Conservation (phyloP, 768 basidiomycete species). For the Guyanaporus albipodus region DNA sequence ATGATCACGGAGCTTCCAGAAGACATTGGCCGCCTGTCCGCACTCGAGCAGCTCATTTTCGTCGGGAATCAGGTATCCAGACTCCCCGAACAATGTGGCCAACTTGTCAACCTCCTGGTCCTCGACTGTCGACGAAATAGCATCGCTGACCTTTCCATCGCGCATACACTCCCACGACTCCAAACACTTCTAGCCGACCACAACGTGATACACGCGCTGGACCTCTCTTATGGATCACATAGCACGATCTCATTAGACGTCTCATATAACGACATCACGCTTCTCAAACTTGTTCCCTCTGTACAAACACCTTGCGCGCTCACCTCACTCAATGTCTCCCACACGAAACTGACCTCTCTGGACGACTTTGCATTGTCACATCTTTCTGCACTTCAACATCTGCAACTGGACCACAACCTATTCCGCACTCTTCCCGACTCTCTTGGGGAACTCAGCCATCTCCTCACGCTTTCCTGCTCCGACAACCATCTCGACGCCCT, state of each 20-base stretch:
- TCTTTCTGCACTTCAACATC: constrained; percentile 62
- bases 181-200: constrained; percentile 71
- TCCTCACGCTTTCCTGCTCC: constrained; percentile 79
- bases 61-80: constrained; percentile 80
- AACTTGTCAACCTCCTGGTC: constrained; percentile 56
- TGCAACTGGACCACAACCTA: constrained; percentile 83
- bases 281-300: constrained; percentile 57
- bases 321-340: constrained; percentile 78
- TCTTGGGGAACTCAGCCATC: constrained; percentile 65
- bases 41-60: constrained; percentile 69
- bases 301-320: constrained; percentile 50
- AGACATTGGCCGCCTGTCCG: constrained; percentile 64
- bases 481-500: constrained; percentile 82
- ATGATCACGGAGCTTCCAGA: constrained; percentile 77
- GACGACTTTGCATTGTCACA: constrained; percentile 71
- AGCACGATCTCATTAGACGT: constrained; percentile 61
- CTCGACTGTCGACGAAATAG: constrained; percentile 87
- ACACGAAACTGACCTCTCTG: constrained; percentile 82
- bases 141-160: constrained; percentile 68
- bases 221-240: constrained; percentile 67
- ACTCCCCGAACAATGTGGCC: constrained; percentile 59
- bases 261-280: constrained; percentile 87
- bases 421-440: constrained; percentile 83
- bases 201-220: constrained; percentile 77
- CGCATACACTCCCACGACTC: constrained; percentile 67